phyloP scores from a whole-genome alignment of 169 alveolate species.

The Babesia caballi region DNA sequence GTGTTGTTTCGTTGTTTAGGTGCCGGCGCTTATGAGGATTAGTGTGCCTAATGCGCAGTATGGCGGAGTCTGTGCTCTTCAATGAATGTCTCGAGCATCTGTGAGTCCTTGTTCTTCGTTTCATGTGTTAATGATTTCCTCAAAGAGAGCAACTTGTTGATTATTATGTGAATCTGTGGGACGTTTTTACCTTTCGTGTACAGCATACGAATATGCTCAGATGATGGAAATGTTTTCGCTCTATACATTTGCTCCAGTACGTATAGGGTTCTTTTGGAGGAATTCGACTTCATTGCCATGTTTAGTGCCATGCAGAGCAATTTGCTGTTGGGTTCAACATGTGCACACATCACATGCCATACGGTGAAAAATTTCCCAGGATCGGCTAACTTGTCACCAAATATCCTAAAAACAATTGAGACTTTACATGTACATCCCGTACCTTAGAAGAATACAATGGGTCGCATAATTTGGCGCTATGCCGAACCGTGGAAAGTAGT shows the following conservation, averaged over 20 bases:
- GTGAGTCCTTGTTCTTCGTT: conserved; percentile 53
- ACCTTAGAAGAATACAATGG: conserved; percentile 65
- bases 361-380: conserved; percentile 68
- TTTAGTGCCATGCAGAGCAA: conserved; percentile 65
- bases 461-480: conserved; percentile 52
- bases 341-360: conserved; percentile 43
- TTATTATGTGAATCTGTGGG: conserved; percentile 73
- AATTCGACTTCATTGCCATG: conserved; percentile 60
- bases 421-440: neutral
- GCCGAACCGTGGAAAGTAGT: conserved; percentile 65
- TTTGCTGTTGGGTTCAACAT: conserved; percentile 18
- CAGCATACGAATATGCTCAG: conserved; percentile 68
- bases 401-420: conserved; percentile 28
- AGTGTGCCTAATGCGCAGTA: neutral
- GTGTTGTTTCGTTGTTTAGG: no score
- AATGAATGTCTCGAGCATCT: conserved; percentile 66
- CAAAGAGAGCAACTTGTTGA: conserved; percentile 57
- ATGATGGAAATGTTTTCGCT: conserved; percentile 76
- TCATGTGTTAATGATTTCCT: conserved; percentile 70
- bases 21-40: no score
- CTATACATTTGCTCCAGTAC: conserved; percentile 73
- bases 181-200: conserved; percentile 78
- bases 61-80: conserved; percentile 61
- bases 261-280: conserved; percentile 67
- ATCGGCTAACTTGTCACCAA: conserved; percentile 59